Evolutionary conservation across 768 basidiomycete genomes (phyloP).

Genomic region (Multifurca ochricompacta): DNA sequence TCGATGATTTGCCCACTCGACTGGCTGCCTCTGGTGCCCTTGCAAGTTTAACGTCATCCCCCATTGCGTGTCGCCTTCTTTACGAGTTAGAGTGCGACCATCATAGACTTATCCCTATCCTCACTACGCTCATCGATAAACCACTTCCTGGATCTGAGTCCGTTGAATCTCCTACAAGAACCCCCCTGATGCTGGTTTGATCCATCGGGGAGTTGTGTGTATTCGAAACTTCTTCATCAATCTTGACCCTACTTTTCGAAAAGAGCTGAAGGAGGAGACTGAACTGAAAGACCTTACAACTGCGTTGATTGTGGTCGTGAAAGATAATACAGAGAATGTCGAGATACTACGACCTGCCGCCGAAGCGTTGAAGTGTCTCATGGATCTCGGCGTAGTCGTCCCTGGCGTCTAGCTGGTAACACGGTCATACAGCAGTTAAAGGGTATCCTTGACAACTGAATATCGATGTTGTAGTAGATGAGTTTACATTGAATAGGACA

Average conservation of each 20-base stretch:
- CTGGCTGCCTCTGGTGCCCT: constrained; percentile 88
- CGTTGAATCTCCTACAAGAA: constrained; percentile 30
- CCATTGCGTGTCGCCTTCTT: constrained; percentile 53
- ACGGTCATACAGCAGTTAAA: neutral
- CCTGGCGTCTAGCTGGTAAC: neutral
- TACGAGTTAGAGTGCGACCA: constrained; percentile 57
- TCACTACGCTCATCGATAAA: constrained; percentile 64
- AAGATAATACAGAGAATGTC: constrained; percentile 32
- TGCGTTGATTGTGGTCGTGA: constrained; percentile 45
- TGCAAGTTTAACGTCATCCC: constrained; percentile 65
- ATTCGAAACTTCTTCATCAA: constrained; percentile 53
- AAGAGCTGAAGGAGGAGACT: constrained; percentile 43
- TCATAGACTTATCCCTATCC: constrained; percentile 53
- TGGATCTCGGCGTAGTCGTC: constrained; percentile 23
- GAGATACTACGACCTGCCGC: constrained; percentile 40
- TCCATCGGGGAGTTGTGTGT: constrained; percentile 76
- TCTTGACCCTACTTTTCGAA: constrained; percentile 32
- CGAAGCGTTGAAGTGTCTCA: constrained; percentile 41
- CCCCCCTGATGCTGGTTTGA: constrained; percentile 47
- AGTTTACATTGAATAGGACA: neutral
- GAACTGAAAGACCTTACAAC: constrained; percentile 44
- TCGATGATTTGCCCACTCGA: constrained; percentile 78
- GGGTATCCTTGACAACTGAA: neutral
- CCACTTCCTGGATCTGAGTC: constrained; percentile 31
- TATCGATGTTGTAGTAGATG: neutral